Conservation (phyloP, 257 asterid species). For the Rubia yunnanensis region DNA sequence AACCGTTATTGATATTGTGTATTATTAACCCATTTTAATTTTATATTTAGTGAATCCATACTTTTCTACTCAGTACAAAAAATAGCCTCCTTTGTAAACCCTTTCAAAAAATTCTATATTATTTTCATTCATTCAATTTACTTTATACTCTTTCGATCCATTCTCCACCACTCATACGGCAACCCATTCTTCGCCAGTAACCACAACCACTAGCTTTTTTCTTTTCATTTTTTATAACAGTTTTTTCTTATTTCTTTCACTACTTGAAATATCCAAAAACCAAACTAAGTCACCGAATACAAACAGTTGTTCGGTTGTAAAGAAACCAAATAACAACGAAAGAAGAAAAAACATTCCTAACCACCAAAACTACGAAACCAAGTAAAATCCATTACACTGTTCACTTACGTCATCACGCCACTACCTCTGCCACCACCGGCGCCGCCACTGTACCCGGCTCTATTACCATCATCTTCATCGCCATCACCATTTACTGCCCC, state of each 20-base stretch:
- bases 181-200: conserved; percentile 14
- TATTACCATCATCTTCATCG: neutral
- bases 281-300: neutral
- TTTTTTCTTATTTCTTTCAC: too few species aligned
- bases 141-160: too few species aligned
- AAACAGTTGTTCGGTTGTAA: neutral
- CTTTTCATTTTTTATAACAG: neutral
- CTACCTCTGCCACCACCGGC: conserved; percentile 17
- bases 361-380: neutral
- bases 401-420: conserved; percentile 10
- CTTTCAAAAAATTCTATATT: too few species aligned
- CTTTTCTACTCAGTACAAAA: too few species aligned
- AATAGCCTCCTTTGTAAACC: too few species aligned
- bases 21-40: too few species aligned
- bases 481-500: neutral
- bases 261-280: neutral
- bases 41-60: too few species aligned
- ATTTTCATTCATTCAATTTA: too few species aligned
- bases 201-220: neutral
- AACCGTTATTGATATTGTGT: too few species aligned
- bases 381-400: conserved; percentile 5
- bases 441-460: conserved; percentile 1
- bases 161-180: too few species aligned
- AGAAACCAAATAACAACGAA: neutral
- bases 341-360: neutral